A percentile compares a stretch with the other conserved stretches of the same genome.
Conservation (phyloP, 1,284 basidiomycete genomes). For the Ceratobasidium sp. region DNA sequence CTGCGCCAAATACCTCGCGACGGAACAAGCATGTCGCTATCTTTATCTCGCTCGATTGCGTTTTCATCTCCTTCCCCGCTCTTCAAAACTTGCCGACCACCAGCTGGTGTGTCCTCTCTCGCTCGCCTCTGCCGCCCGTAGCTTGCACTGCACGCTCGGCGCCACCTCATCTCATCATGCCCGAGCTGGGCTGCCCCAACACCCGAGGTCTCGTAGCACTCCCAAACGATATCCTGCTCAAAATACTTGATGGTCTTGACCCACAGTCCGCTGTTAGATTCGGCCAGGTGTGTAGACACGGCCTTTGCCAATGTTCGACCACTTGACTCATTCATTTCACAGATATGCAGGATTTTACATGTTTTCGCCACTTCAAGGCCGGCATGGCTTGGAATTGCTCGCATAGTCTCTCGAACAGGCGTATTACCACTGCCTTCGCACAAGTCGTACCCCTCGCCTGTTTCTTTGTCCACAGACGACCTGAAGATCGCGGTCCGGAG, state of each 20-base stretch:
- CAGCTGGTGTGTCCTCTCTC: background rate
- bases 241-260: constrained; percentile 39
- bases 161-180: too few species aligned
- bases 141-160: too few species aligned
- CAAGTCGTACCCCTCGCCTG: constrained; percentile 34
- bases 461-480: constrained; percentile 25
- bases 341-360: constrained; percentile 39
- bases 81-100: constrained; percentile 24
- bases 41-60: constrained; percentile 33
- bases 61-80: constrained; percentile 36
- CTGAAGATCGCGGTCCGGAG: constrained; percentile 38
- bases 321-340: constrained; percentile 21
- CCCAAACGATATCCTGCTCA: constrained; percentile 39
- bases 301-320: background rate
- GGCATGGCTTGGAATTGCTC: constrained; percentile 38
- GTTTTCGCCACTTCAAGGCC: constrained; percentile 36
- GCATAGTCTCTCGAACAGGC: constrained; percentile 30
- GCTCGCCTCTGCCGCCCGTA: too few species aligned
- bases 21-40: constrained; percentile 39
- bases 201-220: constrained; percentile 37
- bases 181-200: background rate
- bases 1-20: constrained; percentile 37
- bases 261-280: constrained; percentile 17
- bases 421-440: constrained; percentile 26
- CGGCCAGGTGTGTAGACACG: constrained; percentile 1